Conservation (phyloP, 169 alveolate species). For the Cystoisospora suis region DNA sequence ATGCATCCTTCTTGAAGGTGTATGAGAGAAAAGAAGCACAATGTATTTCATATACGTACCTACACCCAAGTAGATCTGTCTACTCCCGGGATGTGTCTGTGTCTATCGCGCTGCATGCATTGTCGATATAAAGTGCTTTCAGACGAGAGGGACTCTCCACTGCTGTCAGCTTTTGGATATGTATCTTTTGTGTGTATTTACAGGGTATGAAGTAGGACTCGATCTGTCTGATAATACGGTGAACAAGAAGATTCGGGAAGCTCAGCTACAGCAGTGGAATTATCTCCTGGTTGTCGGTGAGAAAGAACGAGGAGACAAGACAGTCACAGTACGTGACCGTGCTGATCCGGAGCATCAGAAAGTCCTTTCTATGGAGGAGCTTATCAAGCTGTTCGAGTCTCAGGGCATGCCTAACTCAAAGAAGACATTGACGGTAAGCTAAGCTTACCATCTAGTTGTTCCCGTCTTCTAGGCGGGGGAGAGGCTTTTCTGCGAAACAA, state of each 20-base stretch:
- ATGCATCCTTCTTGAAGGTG: too few relatives aligned
- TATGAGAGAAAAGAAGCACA: too few relatives aligned
- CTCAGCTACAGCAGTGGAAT: slow-evolving; percentile 94
- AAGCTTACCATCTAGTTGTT: too few relatives aligned
- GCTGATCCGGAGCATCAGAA: slow-evolving; percentile 54
- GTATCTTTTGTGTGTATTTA: not conserved
- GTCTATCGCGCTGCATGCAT: too few relatives aligned
- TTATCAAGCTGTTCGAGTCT: not conserved
- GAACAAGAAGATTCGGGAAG: slow-evolving; percentile 95
- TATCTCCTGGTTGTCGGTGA: slow-evolving; percentile 96
- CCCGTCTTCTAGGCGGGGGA: too few relatives aligned
- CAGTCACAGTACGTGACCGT: slow-evolving; percentile 87
- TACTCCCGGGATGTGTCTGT: too few relatives aligned
- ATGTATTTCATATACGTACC: too few relatives aligned
- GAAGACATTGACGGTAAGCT: slow-evolving; percentile 8
- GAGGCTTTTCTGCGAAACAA: too few relatives aligned
- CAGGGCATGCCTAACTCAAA: slow-evolving; percentile 30
- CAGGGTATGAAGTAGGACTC: slow-evolving; percentile 91
- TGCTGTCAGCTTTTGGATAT: too few relatives aligned
- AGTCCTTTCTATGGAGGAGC: not conserved
- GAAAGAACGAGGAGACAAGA: slow-evolving; percentile 88
- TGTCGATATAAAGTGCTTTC: too few relatives aligned
- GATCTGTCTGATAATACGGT: slow-evolving; percentile 92
- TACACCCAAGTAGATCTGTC: too few relatives aligned
- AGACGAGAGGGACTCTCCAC: too few relatives aligned